phyloP scores from a whole-genome alignment of 176 grass and related monocot species.

The Rhynchospora tenuis region DNA sequence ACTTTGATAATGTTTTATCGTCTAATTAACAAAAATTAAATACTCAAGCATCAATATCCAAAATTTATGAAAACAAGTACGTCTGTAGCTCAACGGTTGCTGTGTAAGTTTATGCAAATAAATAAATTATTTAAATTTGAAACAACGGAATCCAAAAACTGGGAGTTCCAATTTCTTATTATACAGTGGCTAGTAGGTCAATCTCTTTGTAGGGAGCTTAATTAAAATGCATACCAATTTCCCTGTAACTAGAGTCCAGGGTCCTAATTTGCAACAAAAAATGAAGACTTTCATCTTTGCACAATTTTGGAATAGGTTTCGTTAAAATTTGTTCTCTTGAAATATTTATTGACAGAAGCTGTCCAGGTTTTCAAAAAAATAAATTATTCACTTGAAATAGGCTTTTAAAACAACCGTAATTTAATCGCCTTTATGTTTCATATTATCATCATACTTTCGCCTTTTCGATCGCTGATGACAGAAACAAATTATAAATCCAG shows the following conservation, averaged over 20 bases:
- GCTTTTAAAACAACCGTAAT: too few species aligned
- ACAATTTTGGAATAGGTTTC: neutral
- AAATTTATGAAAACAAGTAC: neutral
- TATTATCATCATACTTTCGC: too few species aligned
- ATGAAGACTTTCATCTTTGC: neutral
- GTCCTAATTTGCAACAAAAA: neutral
- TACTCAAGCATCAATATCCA: neutral
- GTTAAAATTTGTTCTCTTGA: neutral
- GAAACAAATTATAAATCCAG: too few species aligned
- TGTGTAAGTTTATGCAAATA: neutral
- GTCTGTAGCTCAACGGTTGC: neutral
- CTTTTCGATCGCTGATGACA: too few species aligned
- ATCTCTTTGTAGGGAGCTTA: neutral
- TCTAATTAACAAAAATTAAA: neutral
- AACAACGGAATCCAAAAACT: neutral
- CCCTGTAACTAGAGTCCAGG: neutral
- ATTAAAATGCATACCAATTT: neutral
- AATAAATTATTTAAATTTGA: neutral
- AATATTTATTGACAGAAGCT: too few species aligned
- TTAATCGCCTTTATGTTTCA: too few species aligned
- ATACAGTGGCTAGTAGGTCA: neutral
- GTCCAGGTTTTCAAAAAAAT: too few species aligned
- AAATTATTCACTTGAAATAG: too few species aligned
- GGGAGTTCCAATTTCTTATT: slow-evolving; percentile 11
- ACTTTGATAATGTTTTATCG: neutral